Evolutionary conservation across 441 rosid species (phyloP).

Genomic region (Corymbia citriodora): DNA sequence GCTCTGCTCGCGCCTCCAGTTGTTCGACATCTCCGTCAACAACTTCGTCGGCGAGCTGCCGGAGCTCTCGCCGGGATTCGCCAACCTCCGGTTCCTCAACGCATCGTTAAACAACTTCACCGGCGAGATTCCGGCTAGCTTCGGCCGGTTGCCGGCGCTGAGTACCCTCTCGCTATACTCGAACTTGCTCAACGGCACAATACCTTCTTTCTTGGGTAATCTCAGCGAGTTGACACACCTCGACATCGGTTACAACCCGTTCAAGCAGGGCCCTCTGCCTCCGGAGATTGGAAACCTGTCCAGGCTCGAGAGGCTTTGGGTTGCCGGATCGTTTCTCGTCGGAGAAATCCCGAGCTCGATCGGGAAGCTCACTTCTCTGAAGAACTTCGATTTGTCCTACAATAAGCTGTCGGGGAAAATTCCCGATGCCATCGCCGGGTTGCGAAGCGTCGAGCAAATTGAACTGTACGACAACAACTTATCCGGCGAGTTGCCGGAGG

Average conservation of each 20-base stretch:
- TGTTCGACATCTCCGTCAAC: slow-evolving; percentile 27
- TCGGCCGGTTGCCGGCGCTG: slow-evolving; percentile 32
- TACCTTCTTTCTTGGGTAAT: slow-evolving; percentile 47
- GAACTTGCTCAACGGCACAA: slow-evolving; percentile 33
- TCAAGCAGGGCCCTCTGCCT: slow-evolving; percentile 38
- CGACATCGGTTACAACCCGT: slow-evolving; percentile 31
- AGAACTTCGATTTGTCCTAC: slow-evolving; percentile 37
- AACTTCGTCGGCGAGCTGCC: slow-evolving; percentile 49
- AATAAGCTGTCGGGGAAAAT: slow-evolving; percentile 48
- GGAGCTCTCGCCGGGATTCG: slow-evolving; percentile 31
- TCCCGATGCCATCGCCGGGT: slow-evolving; percentile 32
- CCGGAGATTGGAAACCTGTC: slow-evolving; percentile 33
- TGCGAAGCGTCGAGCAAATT: slow-evolving; percentile 29
- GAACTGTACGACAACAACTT: slow-evolving; percentile 42
- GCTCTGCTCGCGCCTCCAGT: slow-evolving; percentile 39
- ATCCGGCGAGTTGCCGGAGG: slow-evolving; percentile 47
- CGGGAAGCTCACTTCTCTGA: slow-evolving; percentile 28
- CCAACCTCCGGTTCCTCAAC: slow-evolving; percentile 27
- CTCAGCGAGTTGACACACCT: slow-evolving; percentile 42
- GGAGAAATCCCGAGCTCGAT: slow-evolving; percentile 58
- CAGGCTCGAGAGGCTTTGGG: slow-evolving; percentile 37
- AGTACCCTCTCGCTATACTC: slow-evolving; percentile 16
- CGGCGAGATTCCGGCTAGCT: slow-evolving; percentile 46
- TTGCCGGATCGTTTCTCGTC: slow-evolving; percentile 15
- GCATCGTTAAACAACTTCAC: slow-evolving; percentile 33